These are phyloP conservation scores for Phytophthora uliginosa DNA, from an alignment of 352 stramenopile genomes.

Conservation along the genomic window DNA sequence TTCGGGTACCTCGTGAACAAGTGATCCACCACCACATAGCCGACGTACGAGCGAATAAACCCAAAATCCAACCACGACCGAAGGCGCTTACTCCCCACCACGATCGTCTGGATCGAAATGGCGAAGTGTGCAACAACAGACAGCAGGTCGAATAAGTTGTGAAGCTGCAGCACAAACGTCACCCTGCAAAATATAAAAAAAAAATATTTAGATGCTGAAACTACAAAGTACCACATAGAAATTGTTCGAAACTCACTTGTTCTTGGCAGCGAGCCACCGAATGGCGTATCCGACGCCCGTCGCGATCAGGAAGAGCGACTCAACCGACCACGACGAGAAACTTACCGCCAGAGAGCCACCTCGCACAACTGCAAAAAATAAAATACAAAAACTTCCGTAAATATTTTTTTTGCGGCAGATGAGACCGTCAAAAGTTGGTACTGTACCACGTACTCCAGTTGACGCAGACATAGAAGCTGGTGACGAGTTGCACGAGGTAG, in stretches of 20 bases:
- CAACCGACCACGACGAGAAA: constrained; percentile 86
- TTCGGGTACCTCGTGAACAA: constrained; percentile 78
- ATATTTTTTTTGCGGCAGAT: constrained; percentile 12
- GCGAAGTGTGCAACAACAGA: constrained; percentile 88
- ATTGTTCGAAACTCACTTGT: constrained; percentile 70
- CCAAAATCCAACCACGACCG: constrained; percentile 91
- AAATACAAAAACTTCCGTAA: constrained; percentile 11
- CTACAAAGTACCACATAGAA: not conserved
- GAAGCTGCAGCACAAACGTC: constrained; percentile 64
- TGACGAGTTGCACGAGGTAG: constrained; percentile 82
- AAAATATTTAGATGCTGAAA: not conserved
- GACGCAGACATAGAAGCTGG: constrained; percentile 83
- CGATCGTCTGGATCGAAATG: constrained; percentile 79
- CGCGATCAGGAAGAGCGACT: constrained; percentile 80
- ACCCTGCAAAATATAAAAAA: constrained; percentile 43
- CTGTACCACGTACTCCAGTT: constrained; percentile 76
- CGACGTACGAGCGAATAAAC: constrained; percentile 88
- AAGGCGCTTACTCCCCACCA: constrained; percentile 52
- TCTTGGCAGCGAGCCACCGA: constrained; percentile 83
- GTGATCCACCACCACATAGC: constrained; percentile 82
- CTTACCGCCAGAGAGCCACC: constrained; percentile 73
- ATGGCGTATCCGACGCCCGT: constrained; percentile 77
- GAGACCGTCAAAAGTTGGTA: constrained; percentile 11
- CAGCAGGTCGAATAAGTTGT: constrained; percentile 86
- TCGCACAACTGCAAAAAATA: constrained; percentile 63